These are phyloP conservation scores for Pinus albicaulis DNA, from an alignment of 75 land plant species.

Conservation along the genomic window DNA sequence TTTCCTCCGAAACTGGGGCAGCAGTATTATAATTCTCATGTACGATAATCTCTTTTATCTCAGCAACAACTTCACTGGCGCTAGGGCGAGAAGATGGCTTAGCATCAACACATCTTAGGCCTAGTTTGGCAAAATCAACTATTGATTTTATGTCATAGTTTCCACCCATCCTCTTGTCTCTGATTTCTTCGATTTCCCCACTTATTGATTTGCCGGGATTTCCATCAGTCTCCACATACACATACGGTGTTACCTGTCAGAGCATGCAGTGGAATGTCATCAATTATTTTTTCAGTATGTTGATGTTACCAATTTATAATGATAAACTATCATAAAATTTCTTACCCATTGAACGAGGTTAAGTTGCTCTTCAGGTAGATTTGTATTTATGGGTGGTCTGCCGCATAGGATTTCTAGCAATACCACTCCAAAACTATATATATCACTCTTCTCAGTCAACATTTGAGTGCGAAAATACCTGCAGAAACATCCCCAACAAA, in stretches of 20 bases:
- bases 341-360: neutral
- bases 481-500: too few species aligned
- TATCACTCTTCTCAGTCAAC: conserved; percentile 9
- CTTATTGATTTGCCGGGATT: too few species aligned
- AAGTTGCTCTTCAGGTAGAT: neutral
- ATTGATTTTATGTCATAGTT: neutral
- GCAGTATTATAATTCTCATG: too few species aligned
- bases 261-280: too few species aligned
- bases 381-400: neutral
- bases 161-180: neutral
- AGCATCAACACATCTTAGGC: neutral
- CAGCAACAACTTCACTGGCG: neutral
- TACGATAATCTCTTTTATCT: neutral
- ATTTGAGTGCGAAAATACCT: neutral
- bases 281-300: too few species aligned
- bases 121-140: neutral
- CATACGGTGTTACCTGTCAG: neutral
- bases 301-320: too few species aligned
- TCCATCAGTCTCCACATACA: neutral
- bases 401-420: conserved; percentile 4
- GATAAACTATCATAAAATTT: too few species aligned
- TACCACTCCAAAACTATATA: conserved; percentile 9
- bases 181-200: neutral
- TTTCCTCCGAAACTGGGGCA: too few species aligned
- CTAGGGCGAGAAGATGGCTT: neutral